A percentile compares a stretch with the other conserved stretches of the same genome.
These are phyloP conservation scores for Fusarium chuoi DNA, from an alignment of 2,329 filamentous ascomycete species.

Conservation along the genomic window DNA sequence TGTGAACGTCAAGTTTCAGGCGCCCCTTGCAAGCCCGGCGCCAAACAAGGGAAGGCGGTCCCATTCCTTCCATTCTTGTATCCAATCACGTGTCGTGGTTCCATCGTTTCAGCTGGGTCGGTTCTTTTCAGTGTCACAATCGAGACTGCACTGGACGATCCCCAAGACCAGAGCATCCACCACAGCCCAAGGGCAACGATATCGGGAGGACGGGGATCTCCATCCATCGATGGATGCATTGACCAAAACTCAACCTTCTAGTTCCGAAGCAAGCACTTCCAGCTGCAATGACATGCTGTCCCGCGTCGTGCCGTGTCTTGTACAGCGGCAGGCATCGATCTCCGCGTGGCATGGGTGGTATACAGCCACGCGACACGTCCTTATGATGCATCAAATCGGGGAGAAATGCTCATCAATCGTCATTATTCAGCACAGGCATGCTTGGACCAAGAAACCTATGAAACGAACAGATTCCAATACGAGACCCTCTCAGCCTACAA, in stretches of 20 bases:
- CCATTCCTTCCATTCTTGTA: conserved; percentile 1
- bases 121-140: conserved; percentile 31
- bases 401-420: neutral
- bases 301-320: conserved; percentile 3
- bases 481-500: neutral
- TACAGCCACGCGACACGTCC: conserved; percentile 2
- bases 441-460: conserved; percentile 1
- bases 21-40: conserved; percentile 30
- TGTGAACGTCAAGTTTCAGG: conserved; percentile 27
- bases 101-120: conserved; percentile 38
- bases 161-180: conserved; percentile 14
- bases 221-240: conserved; percentile 6
- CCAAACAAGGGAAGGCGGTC: conserved; percentile 29
- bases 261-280: neutral
- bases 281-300: conserved; percentile 18
- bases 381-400: neutral
- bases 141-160: conserved; percentile 17
- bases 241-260: neutral
- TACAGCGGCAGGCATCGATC: conserved; percentile 8
- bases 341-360: neutral
- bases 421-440: neutral
- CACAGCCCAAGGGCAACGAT: neutral
- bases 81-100: conserved; percentile 34
- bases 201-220: conserved; percentile 1
- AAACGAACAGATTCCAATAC: neutral